Conservation (phyloP, 257 asterid genomes). For the Craterostigma plantagineum region DNA sequence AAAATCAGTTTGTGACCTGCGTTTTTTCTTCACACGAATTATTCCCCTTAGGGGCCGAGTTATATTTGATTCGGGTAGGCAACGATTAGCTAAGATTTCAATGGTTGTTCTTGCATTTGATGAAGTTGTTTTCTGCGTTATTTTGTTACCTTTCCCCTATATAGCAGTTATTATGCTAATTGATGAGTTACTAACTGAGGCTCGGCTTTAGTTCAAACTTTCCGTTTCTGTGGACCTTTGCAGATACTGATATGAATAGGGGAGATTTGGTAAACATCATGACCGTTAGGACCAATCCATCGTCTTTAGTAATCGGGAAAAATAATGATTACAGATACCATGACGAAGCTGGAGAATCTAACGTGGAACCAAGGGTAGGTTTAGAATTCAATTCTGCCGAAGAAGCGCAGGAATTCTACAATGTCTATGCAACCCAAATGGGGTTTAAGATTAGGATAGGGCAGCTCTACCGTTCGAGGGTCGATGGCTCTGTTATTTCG, state of each 20-base stretch:
- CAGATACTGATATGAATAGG: constrained; percentile 61
- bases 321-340: constrained; percentile 32
- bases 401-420: constrained; percentile 79
- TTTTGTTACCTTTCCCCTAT: no score
- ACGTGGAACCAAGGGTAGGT: constrained; percentile 55
- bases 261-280: constrained; percentile 35
- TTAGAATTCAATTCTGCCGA: constrained; percentile 76
- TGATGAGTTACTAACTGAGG: no score
- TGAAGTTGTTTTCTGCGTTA: no score
- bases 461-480: constrained; percentile 77
- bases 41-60: no score
- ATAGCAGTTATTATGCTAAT: no score
- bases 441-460: constrained; percentile 90
- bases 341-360: constrained; percentile 36
- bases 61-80: no score
- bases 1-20: no score
- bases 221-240: constrained; percentile 4
- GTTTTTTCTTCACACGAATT: no score
- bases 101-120: no score
- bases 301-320: constrained; percentile 21
- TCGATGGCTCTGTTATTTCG: constrained; percentile 74
- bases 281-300: constrained; percentile 55
- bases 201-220: no score
- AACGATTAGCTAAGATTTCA: no score
- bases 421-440: constrained; percentile 38